Conservation (phyloP, 768 basidiomycete species). For the Amanita rubescens region DNA sequence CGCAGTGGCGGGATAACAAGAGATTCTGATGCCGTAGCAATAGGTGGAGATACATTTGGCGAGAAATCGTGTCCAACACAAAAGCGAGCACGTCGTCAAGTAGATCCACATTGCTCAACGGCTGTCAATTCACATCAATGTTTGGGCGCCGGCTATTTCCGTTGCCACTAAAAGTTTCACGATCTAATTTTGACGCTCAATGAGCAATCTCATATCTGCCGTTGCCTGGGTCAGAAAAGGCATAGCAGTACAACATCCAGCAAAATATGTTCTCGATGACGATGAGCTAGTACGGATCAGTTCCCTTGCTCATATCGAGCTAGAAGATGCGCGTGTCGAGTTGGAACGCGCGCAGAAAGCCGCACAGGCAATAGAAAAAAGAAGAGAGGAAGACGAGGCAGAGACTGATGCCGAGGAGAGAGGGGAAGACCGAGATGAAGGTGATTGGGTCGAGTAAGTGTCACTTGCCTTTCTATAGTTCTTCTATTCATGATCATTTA, state of each 20-base stretch:
- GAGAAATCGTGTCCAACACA: conserved; percentile 20
- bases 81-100: conserved; percentile 14
- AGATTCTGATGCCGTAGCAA: conserved; percentile 32
- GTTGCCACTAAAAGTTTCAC: not conserved
- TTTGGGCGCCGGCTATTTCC: too few species aligned
- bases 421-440: conserved; percentile 39
- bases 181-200: conserved; percentile 18
- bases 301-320: conserved; percentile 75
- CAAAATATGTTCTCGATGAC: conserved; percentile 87
- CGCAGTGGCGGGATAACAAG: not conserved
- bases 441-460: conserved; percentile 87
- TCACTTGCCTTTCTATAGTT: conserved; percentile 4
- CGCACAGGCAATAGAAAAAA: conserved; percentile 61
- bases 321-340: conserved; percentile 86
- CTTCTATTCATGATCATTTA: conserved; percentile 14
- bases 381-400: conserved; percentile 61
- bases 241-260: conserved; percentile 63
- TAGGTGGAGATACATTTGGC: conserved; percentile 25
- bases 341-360: conserved; percentile 76
- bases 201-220: conserved; percentile 73
- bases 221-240: conserved; percentile 82
- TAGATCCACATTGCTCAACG: too few species aligned
- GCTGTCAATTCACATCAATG: too few species aligned
- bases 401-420: conserved; percentile 36
- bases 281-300: conserved; percentile 86